Percentiles rank a stretch among this genome's conserved stretches.
Evolutionary conservation across 495 filamentous ascomycete genomes (phyloP).

Genomic region (Chaetomidium leptoderma): DNA sequence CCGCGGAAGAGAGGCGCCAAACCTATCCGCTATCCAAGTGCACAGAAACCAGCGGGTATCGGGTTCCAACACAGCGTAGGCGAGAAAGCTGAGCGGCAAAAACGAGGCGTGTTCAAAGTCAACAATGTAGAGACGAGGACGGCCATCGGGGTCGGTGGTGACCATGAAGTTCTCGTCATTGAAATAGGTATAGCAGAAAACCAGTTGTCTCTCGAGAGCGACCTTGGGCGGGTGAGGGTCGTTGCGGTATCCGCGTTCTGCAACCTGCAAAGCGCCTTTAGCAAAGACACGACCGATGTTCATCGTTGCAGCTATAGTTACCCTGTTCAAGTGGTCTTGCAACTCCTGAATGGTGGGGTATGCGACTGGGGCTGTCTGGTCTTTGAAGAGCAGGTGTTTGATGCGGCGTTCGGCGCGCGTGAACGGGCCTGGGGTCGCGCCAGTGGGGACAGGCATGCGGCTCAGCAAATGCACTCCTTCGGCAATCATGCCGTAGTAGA

Average conservation of each 20-base stretch:
- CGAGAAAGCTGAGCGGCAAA: slow-evolving; percentile 5
- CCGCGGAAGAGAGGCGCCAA: slow-evolving; percentile 6
- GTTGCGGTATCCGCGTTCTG: not conserved
- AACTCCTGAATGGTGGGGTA: not conserved
- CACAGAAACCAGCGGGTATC: not conserved
- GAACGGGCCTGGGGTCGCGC: not conserved
- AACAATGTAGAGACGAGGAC: slow-evolving; percentile 10
- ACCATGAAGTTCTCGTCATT: slow-evolving; percentile 14
- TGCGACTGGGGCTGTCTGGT: not conserved
- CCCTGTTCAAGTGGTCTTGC: slow-evolving; percentile 6
- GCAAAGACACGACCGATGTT: no score
- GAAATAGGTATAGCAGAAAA: slow-evolving; percentile 13
- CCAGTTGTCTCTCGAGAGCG: slow-evolving; percentile 3
- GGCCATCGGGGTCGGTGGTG: slow-evolving; percentile 5
- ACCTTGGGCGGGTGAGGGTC: not conserved
- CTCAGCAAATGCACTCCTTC: not conserved
- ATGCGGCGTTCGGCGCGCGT: not conserved
- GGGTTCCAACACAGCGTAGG: not conserved
- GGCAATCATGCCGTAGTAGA: not conserved
- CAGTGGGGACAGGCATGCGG: not conserved
- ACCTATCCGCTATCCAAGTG: not conserved
- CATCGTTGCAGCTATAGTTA: no score
- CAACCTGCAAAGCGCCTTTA: no score
- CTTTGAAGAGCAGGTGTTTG: slow-evolving; percentile 6
- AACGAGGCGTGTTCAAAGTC: slow-evolving; percentile 16